These are phyloP conservation scores for Ogataea nitratoaversa DNA, from an alignment of 805 yeast genomes.

Conservation along the genomic window DNA sequence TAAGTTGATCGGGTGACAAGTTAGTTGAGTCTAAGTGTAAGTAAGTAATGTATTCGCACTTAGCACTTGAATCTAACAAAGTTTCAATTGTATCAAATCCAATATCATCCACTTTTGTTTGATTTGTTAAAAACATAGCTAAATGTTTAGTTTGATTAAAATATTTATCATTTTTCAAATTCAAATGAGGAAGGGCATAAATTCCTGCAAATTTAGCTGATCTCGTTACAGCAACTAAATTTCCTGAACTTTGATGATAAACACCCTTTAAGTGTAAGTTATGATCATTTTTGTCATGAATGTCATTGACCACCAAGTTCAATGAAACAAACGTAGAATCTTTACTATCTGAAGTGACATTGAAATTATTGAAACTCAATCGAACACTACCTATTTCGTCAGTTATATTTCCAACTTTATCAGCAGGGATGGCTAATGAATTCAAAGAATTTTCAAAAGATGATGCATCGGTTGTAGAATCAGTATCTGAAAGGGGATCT, in stretches of 20 bases:
- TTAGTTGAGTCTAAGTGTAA: slow-evolving; percentile 66
- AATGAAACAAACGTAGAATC: slow-evolving; percentile 34
- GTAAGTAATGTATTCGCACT: slow-evolving; percentile 70
- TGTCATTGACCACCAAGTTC: slow-evolving; percentile 34
- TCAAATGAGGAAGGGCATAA: slow-evolving; percentile 58
- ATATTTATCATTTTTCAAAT: slow-evolving; percentile 33
- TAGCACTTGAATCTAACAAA: slow-evolving; percentile 29
- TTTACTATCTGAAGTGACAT: slow-evolving; percentile 6
- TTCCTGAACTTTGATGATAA: slow-evolving; percentile 64
- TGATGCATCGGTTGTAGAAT: slow-evolving; percentile 14
- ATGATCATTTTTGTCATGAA: slow-evolving; percentile 46
- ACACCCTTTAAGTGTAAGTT: slow-evolving; percentile 51
- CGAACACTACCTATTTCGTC: slow-evolving; percentile 21
- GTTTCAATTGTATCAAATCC: slow-evolving; percentile 33
- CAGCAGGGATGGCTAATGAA: slow-evolving; percentile 4
- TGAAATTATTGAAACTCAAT: slow-evolving; percentile 15
- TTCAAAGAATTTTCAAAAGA: slow-evolving; percentile 8
- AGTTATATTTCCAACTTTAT: slow-evolving; percentile 26
- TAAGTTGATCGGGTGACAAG: slow-evolving; percentile 47
- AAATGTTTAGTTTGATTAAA: slow-evolving; percentile 45
- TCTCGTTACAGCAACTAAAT: slow-evolving; percentile 51
- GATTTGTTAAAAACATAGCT: slow-evolving; percentile 40
- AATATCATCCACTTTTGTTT: slow-evolving; percentile 37
- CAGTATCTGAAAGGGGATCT: slow-evolving; percentile 5
- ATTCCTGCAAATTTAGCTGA: slow-evolving; percentile 63